Evolutionary conservation across 148 eudicot genomes (phyloP).

Genomic region (Fagopyrum esculentum): DNA sequence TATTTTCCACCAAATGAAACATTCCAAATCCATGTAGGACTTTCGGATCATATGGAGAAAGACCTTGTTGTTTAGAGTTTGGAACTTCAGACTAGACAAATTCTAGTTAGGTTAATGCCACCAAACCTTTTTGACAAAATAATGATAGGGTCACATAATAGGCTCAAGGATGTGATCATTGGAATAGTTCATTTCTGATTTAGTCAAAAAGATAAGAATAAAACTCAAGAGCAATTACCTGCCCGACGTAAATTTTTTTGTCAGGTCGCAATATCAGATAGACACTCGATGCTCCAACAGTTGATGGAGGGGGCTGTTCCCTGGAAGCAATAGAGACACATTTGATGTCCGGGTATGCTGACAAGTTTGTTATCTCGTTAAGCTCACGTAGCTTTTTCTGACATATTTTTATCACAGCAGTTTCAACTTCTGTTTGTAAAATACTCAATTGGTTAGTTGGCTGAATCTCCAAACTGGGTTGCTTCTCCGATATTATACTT

Average conservation of each 20-base stretch:
- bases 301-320: constrained; percentile 90
- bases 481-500: constrained; percentile 4
- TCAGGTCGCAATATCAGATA: constrained; percentile 81
- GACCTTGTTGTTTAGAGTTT: neutral
- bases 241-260: constrained; percentile 69
- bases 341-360: constrained; percentile 29
- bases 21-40: neutral
- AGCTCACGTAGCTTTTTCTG: constrained; percentile 45
- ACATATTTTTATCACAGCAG: constrained; percentile 47
- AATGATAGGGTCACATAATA: neutral
- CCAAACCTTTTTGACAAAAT: neutral
- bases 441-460: constrained; percentile 19
- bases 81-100: neutral
- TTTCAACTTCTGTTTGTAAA: constrained; percentile 37
- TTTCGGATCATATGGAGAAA: neutral
- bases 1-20: neutral
- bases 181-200: neutral
- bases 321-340: constrained; percentile 53
- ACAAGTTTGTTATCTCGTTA: constrained; percentile 22
- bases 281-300: constrained; percentile 86
- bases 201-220: neutral
- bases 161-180: neutral
- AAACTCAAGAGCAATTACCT: constrained; percentile 38
- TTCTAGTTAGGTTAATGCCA: neutral
- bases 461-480: constrained; percentile 5